Evolutionary conservation across 192 early-diverging fungal species (phyloP).

Genomic region (Spizellomyces punctatus): DNA sequence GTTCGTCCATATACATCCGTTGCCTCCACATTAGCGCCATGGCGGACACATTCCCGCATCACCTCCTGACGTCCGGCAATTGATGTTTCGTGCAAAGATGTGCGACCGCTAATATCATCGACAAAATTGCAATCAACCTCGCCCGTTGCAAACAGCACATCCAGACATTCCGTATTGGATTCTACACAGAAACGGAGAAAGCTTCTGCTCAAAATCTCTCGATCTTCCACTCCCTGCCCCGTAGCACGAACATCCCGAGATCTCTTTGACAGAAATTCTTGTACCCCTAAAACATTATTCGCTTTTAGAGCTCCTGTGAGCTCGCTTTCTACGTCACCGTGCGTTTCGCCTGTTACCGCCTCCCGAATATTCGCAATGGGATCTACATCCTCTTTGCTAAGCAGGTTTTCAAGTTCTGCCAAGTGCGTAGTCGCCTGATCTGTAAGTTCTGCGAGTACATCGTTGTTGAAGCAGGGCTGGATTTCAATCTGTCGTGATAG

Average conservation of each 20-base stretch:
- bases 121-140: conserved; percentile 77
- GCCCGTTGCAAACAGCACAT: conserved; percentile 64
- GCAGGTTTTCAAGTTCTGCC: conserved; percentile 66
- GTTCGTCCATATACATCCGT: conserved; percentile 87
- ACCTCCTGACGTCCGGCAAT: conserved; percentile 76
- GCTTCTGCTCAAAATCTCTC: conserved; percentile 66
- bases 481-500: conserved; percentile 96
- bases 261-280: conserved; percentile 29
- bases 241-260: not conserved
- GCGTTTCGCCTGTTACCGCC: not conserved
- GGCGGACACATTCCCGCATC: conserved; percentile 41
- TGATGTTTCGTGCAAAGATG: conserved; percentile 85
- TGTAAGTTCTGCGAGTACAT: conserved; percentile 85
- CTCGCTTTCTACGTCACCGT: conserved; percentile 38
- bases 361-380: not conserved
- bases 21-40: conserved; percentile 41
- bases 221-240: conserved; percentile 36
- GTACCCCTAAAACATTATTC: conserved; percentile 16
- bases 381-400: conserved; percentile 25
- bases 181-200: conserved; percentile 72
- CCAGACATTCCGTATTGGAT: conserved; percentile 46
- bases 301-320: conserved; percentile 21
- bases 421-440: conserved; percentile 80
- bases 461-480: conserved; percentile 96
- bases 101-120: conserved; percentile 94